Conservation (phyloP, 2,329 filamentous ascomycete species). For the Exophiala spinifera region DNA sequence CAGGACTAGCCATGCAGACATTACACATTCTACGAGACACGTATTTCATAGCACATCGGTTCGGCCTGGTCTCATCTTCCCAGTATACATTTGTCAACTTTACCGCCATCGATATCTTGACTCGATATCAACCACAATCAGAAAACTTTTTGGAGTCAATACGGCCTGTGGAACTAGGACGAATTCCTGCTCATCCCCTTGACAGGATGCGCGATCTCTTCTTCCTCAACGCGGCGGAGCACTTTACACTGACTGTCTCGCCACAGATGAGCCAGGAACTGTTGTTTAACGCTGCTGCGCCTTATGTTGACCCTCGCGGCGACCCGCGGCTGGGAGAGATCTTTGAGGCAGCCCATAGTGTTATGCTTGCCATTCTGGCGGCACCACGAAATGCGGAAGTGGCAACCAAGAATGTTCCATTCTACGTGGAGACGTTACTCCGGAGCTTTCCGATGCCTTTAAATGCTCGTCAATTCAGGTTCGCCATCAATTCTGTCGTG, state of each 20-base stretch:
- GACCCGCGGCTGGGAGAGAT: constrained; percentile 61
- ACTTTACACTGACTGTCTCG: constrained; percentile 69
- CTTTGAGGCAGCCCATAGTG: constrained; percentile 86
- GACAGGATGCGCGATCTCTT: constrained; percentile 77
- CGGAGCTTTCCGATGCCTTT: constrained; percentile 74
- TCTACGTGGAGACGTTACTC: constrained; percentile 80
- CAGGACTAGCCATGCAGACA: constrained; percentile 65
- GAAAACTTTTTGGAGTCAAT: constrained; percentile 66
- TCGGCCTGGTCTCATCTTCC: constrained; percentile 71
- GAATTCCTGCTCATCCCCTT: constrained; percentile 62
- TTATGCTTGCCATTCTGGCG: constrained; percentile 75
- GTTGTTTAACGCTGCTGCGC: constrained; percentile 68
- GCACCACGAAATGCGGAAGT: constrained; percentile 73
- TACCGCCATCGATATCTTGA: constrained; percentile 75
- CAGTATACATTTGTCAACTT: constrained; percentile 82
- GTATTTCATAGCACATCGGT: constrained; percentile 75
- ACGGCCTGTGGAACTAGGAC: constrained; percentile 52
- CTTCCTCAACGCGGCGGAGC: constrained; percentile 82
- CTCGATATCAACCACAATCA: constrained; percentile 64
- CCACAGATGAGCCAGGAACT: constrained; percentile 67
- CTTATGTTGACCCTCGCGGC: constrained; percentile 65
- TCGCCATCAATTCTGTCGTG: constrained; percentile 82
- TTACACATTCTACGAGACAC: constrained; percentile 72
- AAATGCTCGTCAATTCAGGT: constrained; percentile 78
- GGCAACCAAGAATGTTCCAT: constrained; percentile 69